These are phyloP conservation scores for Saccharomycopsis sp. DNA, from an alignment of 805 yeast species.

Conservation along the genomic window DNA sequence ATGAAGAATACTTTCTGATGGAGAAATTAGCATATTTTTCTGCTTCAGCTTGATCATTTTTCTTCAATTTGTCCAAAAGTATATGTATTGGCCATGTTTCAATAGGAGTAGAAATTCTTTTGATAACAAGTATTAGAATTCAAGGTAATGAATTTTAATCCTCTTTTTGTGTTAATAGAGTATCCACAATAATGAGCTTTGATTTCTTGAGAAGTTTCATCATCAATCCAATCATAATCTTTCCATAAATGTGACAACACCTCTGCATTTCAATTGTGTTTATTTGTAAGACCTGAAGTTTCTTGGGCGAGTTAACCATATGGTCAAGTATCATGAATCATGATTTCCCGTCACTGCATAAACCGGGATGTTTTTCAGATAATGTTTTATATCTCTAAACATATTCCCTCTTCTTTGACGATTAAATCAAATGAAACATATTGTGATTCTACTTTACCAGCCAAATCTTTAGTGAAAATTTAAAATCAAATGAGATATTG, in stretches of 20 bases:
- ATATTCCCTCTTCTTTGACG: slow-evolving; percentile 40
- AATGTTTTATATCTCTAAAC: slow-evolving; percentile 42
- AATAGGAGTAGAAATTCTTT: slow-evolving; percentile 47
- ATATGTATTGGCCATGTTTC: slow-evolving; percentile 44
- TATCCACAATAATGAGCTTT: slow-evolving; percentile 51
- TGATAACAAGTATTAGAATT: slow-evolving; percentile 63
- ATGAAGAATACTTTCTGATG: too few relatives aligned
- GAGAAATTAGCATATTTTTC: too few relatives aligned
- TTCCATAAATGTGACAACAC: slow-evolving; percentile 39
- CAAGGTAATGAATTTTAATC: slow-evolving; percentile 49
- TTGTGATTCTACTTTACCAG: slow-evolving; percentile 50
- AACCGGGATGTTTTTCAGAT: slow-evolving; percentile 41
- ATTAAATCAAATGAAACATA: slow-evolving; percentile 35
- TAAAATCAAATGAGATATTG: slow-evolving; percentile 40
- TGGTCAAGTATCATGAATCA: slow-evolving; percentile 69
- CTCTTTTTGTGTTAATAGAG: slow-evolving; percentile 40
- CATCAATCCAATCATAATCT: slow-evolving; percentile 35
- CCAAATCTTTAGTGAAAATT: slow-evolving; percentile 67
- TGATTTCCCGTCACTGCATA: slow-evolving; percentile 56
- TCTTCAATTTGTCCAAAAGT: too few relatives aligned
- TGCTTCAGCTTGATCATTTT: too few relatives aligned
- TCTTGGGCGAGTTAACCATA: slow-evolving; percentile 57
- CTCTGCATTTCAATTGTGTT: slow-evolving; percentile 34
- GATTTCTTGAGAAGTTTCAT: slow-evolving; percentile 25
- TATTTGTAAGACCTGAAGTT: slow-evolving; percentile 31